Conservation (phyloP, 169 alveolate species). For the Plasmodium coatneyi region DNA sequence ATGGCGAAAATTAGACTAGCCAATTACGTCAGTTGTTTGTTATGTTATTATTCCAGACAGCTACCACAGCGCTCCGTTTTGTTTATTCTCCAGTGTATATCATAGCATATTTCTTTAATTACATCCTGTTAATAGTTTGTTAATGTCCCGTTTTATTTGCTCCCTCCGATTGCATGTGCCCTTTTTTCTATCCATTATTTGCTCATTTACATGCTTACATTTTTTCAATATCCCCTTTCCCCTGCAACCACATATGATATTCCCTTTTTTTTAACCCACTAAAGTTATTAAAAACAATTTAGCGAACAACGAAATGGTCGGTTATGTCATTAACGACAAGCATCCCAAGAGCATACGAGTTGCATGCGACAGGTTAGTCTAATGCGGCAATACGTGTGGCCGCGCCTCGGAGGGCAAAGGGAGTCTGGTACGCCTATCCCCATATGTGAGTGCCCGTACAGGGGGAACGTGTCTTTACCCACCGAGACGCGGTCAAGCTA, state of each 20-base stretch:
- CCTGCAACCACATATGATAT: background rate
- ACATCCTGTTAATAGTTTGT: background rate
- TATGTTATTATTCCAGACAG: background rate
- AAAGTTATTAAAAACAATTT: constrained; percentile 87
- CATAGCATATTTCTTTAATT: background rate
- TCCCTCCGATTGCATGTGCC: background rate
- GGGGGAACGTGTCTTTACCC: background rate
- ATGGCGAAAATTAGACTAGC: background rate
- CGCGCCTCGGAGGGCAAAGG: background rate
- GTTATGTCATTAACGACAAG: constrained; percentile 93
- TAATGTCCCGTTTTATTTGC: background rate
- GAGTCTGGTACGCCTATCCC: background rate
- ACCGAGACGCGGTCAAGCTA: background rate
- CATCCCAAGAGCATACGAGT: constrained; percentile 93
- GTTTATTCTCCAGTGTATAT: background rate
- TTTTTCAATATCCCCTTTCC: background rate
- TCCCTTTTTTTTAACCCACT: background rate
- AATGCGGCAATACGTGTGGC: background rate
- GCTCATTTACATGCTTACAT: background rate
- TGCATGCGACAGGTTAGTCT: constrained; percentile 88
- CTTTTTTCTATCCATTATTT: background rate
- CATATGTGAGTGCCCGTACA: background rate
- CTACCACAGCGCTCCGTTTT: background rate
- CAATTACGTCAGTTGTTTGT: background rate
- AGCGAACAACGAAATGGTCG: constrained; percentile 90